Evolutionary conservation across 2,329 filamentous ascomycete genomes (phyloP).

Genomic region (Juglanconis juglandina): DNA sequence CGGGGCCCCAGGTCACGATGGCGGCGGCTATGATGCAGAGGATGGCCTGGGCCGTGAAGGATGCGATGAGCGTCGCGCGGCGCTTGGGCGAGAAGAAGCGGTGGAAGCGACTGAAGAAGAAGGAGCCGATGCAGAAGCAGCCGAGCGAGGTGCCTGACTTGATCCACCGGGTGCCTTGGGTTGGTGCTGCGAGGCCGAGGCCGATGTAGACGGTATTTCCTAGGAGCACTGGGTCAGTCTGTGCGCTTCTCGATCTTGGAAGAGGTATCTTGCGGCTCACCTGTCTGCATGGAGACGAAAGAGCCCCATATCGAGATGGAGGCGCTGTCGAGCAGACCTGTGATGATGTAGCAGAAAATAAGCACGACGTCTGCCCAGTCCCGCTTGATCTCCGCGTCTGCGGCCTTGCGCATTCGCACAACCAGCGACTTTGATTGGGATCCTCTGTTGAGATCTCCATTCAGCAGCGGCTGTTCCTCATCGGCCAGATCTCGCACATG

Average conservation of each 20-base stretch:
- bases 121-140: slow-evolving; percentile 69
- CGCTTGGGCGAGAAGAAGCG: slow-evolving; percentile 57
- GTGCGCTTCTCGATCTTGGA: neutral
- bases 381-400: slow-evolving; percentile 51
- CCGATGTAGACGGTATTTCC: slow-evolving; percentile 78
- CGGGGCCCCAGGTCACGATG: slow-evolving; percentile 48
- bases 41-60: slow-evolving; percentile 51
- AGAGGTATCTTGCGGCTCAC: slow-evolving; percentile 33
- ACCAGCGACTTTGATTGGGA: slow-evolving; percentile 22
- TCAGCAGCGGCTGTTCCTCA: slow-evolving; percentile 35
- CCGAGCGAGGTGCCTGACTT: slow-evolving; percentile 69
- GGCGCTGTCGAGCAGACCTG: slow-evolving; percentile 72
- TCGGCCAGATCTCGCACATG: slow-evolving; percentile 16
- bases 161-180: slow-evolving; percentile 58
- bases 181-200: slow-evolving; percentile 63
- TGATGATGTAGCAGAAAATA: slow-evolving; percentile 71
- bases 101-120: slow-evolving; percentile 68
- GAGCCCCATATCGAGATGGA: slow-evolving; percentile 74
- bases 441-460: slow-evolving; percentile 8
- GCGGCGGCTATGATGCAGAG: slow-evolving; percentile 50
- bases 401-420: slow-evolving; percentile 29
- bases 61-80: slow-evolving; percentile 62
- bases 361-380: slow-evolving; percentile 66
- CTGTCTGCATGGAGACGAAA: slow-evolving; percentile 82
- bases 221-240: slow-evolving; percentile 22